phyloP scores from a whole-genome alignment of 306 rosid genomes.

The Coriaria nepalensis region DNA sequence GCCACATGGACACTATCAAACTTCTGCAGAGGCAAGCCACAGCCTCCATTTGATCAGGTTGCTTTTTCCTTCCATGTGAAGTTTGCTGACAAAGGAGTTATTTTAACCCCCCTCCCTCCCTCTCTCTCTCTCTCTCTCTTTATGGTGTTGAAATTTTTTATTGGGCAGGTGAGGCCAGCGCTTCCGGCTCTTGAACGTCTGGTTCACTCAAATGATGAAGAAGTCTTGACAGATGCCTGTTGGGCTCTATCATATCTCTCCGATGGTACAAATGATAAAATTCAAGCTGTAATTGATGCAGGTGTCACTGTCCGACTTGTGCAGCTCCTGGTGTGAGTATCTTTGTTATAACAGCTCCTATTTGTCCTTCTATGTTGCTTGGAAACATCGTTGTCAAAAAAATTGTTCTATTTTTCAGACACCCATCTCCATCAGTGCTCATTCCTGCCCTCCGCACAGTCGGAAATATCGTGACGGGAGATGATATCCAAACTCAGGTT shows the following conservation, averaged over 20 bases:
- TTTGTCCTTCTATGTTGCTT: background rate
- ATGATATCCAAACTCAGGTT: constrained; percentile 63
- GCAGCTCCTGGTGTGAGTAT: constrained; percentile 51
- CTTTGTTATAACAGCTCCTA: background rate
- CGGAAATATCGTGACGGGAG: constrained; percentile 67
- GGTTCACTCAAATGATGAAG: constrained; percentile 58
- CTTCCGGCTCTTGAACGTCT: constrained; percentile 62
- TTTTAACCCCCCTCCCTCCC: background rate
- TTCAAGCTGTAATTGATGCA: constrained; percentile 65
- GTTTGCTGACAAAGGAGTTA: background rate
- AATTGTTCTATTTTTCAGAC: constrained; percentile 24
- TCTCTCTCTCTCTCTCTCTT: too few relatives aligned
- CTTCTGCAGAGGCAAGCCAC: constrained; percentile 71
- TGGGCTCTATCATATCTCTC: constrained; percentile 76
- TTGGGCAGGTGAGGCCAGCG: constrained; percentile 48
- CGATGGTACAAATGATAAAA: constrained; percentile 66
- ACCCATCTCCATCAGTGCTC: constrained; percentile 57
- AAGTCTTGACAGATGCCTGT: constrained; percentile 60
- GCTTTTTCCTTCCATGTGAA: constrained; percentile 6
- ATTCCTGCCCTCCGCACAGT: constrained; percentile 65
- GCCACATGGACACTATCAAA: constrained; percentile 71
- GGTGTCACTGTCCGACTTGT: constrained; percentile 50
- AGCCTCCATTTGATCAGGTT: constrained; percentile 60
- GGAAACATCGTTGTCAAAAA: background rate
- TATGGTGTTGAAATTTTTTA: constrained; percentile 4